Evolutionary conservation across 768 basidiomycete genomes (phyloP), one percentile per base, ranked within the genome.

Genomic region (Hemileccinum rubropunctum): DNA sequence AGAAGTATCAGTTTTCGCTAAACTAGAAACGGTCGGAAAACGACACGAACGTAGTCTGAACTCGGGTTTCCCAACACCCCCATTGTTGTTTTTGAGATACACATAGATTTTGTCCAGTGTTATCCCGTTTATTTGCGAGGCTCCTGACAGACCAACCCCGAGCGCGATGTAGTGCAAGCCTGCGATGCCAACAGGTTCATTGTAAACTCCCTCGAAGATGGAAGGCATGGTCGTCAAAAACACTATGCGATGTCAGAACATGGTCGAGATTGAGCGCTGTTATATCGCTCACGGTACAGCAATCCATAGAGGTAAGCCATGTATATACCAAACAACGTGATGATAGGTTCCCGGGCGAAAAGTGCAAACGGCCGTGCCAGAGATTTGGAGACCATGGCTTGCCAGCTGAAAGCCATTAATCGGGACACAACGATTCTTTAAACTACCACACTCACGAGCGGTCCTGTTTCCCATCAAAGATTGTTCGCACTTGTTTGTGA

Each of bases 161-260:
- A 91, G 74, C 0, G 88, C 78, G 49, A 91, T 71, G 56, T 89
- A 93, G 58, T 90, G 73, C 27, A 90, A 64, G 0, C 86, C 84
- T 0, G 80, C 73, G 42, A 84, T 81, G 5, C 86, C 84, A 10
- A 76, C 64, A 0, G 61, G 52, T 61, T 87, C 67, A 33, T 75
- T 65, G 58, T 91, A 91, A 1, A 74, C 63, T 4, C 69, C 66
- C 45, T 71, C 63, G 56, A 82, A 88, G 38, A 86, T 84, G 0
- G 65, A 54, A 0, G 86, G 81, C 26, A 88, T 77, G 0, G 78
- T 84, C 1, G 84, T 84, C 28, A 88, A 66, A 60, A 84, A 83
- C 20, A 88, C 86, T 88, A 48, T 4, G n/a, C 48, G 47, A 28
- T 17, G 23, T 47, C 15, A 56, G 35, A 13, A 37, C 10, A 1